phyloP scores from a whole-genome alignment of 2,329 filamentous ascomycete genomes.

The Magnaporthiopsis rhizophila region DNA sequence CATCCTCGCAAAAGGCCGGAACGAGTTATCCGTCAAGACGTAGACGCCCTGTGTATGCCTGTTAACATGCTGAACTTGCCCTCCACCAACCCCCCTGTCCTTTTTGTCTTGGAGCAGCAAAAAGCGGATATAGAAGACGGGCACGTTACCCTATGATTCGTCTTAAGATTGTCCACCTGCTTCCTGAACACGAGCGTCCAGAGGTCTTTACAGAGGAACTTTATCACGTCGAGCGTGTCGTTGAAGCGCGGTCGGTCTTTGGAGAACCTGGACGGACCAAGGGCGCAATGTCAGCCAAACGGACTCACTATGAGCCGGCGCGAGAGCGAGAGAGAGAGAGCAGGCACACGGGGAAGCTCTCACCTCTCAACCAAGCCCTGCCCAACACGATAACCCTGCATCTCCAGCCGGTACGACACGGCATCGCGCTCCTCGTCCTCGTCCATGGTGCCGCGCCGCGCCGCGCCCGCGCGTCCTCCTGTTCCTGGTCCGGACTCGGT shows the following conservation, averaged over 20 bases:
- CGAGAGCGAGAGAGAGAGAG: not conserved
- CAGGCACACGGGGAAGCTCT: not conserved
- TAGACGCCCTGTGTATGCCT: slow-evolving; percentile 65
- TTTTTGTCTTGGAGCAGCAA: not conserved
- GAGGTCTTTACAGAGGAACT: slow-evolving; percentile 97
- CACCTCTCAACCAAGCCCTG: slow-evolving; percentile 87
- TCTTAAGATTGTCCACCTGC: slow-evolving; percentile 97
- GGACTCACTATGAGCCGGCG: not conserved
- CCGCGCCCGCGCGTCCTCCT: slow-evolving; percentile 9
- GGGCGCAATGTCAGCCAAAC: slow-evolving; percentile 6
- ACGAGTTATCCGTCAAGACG: slow-evolving; percentile 87
- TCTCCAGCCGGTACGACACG: slow-evolving; percentile 77
- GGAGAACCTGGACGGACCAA: slow-evolving; percentile 53
- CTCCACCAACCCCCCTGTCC: no score
- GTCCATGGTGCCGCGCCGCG: slow-evolving; percentile 35
- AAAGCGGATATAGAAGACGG: slow-evolving; percentile 14
- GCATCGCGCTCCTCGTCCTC: slow-evolving; percentile 80
- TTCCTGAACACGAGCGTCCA: slow-evolving; percentile 94
- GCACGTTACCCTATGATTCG: slow-evolving; percentile 70
- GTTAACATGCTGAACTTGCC: slow-evolving; percentile 9
- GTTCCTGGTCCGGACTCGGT: slow-evolving; percentile 11
- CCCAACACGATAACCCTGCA: slow-evolving; percentile 82
- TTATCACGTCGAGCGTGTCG: slow-evolving; percentile 91
- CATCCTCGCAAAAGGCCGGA: slow-evolving; percentile 85
- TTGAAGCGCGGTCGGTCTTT: slow-evolving; percentile 79